Evolutionary conservation across 2,329 filamentous ascomycete species (phyloP), one percentile per base, ranked within the genome.

Genomic region (Aspergillus sp.): DNA sequence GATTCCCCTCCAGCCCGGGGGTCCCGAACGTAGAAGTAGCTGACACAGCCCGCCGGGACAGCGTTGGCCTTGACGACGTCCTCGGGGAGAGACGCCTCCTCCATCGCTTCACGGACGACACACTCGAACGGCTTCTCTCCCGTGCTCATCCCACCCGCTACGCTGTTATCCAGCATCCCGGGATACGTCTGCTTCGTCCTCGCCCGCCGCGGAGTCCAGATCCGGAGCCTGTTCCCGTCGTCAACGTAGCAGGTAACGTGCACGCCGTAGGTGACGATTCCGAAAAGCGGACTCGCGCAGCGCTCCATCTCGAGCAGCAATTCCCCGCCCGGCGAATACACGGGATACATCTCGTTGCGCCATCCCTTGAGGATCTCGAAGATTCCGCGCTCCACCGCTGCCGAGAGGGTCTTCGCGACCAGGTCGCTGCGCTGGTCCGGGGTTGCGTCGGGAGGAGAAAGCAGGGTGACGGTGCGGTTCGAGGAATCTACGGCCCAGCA

Each of bases 91-190:
- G 78, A 82, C 1, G 91, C 93, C 57, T 98, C 91, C 61, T 98
- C 91, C 42, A 79, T 79, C 3, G 81, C 80, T 61, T 98, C 91
- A 33, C 89, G 76, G 13, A 95, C 71, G 32, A 94, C 64, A 55
- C 82, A 86, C 52, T 89, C 86, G 30, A 86, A 80, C 0, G 84
- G 82, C 14, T 71, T 71, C 57, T 95, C 88, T 10, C 80, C 82
- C 0, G 84, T 83, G 55, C 81, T 78, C 45, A 96, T 78, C 0
- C 86, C 84, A 3, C 84, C 84, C 0, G 88, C 91, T 5, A 93
- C 91, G 1, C 86, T 86, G 58, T 96, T 98, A 60, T 98, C 91
- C 44, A 98, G 68, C 68, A 95, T 88, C n/a, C 82, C 74, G 0
- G 82, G 80, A 53, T 89, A 98, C 0, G 86, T 95, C 44, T 83